Base-by-base conservation (phyloP, 2,329 filamentous ascomycete species). In the Calonectria leucothoes region DNA sequence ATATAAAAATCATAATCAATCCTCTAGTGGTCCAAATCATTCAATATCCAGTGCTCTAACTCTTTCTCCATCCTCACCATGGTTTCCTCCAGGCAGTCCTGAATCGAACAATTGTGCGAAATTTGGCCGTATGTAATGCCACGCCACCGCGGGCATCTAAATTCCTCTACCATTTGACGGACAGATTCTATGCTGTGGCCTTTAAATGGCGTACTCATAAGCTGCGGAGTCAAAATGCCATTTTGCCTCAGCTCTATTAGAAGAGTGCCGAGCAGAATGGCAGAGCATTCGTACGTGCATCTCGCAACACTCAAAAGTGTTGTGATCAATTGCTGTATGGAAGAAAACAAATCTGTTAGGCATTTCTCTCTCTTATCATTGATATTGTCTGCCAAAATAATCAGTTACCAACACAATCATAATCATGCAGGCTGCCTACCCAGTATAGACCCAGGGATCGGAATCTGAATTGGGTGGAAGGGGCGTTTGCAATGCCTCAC, bases 191-290 rank as follows among this genome's bases (percentile, higher is more conserved):
- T 31, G 39, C 59, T 64, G 2, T 64, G 39, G 2, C 39, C 59
- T 11, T 23, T 1, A 48, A 33, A 64, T 45, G 59, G 59, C 12
- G 59, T 23, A n/a, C 10, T 23, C 7, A 39, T 8, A 7, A 29
- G 10, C 27, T 33, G 63, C 48, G 33, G 69, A n/a, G 33, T 66
- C 6, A 69, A 52, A 17, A 69, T 55, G 1, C 17, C 39, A 23
- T 55, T n/a, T 51, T 15, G 27, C 23, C 8, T 66, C 49, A 75
- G 27, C 20, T 69, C 27, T 17, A 73, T 78, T 0, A 64, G 68
- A 6, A 80, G 17, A 1, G 72, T 64, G 23, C 78, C 77, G 6
- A 80, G 72, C 5, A 77, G 51, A 23, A 76, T 72, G 5, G 74
- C 70, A 17, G 71, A 74, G 35, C 76, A 80, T 25, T 72, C 74